phyloP scores from a whole-genome alignment of 495 filamentous ascomycete genomes.

The Penicillium samsonianum region DNA sequence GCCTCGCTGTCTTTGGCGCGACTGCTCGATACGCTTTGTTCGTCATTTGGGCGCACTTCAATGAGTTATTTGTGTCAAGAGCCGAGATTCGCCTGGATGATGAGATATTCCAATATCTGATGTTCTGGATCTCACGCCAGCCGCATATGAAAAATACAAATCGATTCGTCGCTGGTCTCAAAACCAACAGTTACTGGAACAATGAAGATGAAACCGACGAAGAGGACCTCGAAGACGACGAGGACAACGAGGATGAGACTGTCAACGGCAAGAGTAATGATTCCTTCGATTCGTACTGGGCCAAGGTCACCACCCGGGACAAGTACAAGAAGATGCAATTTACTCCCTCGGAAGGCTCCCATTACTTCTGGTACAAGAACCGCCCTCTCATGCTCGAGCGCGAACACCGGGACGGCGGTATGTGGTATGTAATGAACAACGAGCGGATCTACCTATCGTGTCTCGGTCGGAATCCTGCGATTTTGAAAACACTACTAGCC shows the following conservation, averaged over 20 bases:
- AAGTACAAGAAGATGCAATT: conserved; percentile 64
- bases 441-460: conserved; percentile 66
- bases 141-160: conserved; percentile 56
- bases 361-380: conserved; percentile 66
- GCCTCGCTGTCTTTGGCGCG: conserved; percentile 51
- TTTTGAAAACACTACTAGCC: conserved; percentile 65
- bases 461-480: conserved; percentile 63
- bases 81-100: conserved; percentile 67
- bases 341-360: conserved; percentile 63
- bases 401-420: conserved; percentile 31
- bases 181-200: conserved; percentile 51
- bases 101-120: conserved; percentile 68
- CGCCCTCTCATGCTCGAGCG: conserved; percentile 59
- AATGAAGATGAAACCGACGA: conserved; percentile 38
- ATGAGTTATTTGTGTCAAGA: conserved; percentile 47
- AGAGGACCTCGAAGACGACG: conserved; percentile 37
- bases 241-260: conserved; percentile 16
- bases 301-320: conserved; percentile 43
- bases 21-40: conserved; percentile 51
- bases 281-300: conserved; percentile 49
- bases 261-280: not conserved
- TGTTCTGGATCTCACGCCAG: conserved; percentile 69
- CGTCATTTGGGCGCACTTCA: conserved; percentile 39
- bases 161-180: conserved; percentile 63
- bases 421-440: conserved; percentile 38